Evolutionary conservation across 768 basidiomycete genomes (phyloP).

Genomic region (Multifurca ochricompacta): DNA sequence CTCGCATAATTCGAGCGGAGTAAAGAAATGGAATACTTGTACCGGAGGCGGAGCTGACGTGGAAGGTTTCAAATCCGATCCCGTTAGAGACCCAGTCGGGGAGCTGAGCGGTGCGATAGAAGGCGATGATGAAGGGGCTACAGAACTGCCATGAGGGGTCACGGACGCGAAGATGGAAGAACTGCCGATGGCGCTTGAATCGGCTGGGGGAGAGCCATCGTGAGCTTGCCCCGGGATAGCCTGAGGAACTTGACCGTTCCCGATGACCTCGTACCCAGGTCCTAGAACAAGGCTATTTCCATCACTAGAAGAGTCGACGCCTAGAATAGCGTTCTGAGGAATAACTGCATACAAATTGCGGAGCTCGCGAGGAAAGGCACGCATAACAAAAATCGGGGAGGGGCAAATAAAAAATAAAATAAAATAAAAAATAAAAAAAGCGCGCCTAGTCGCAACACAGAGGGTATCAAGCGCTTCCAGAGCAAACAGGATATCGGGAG

Average conservation of each 20-base stretch:
- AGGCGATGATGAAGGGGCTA: background rate
- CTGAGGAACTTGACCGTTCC: slow-evolving; percentile 6
- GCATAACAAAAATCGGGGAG: background rate
- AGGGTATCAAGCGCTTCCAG: slow-evolving; percentile 8
- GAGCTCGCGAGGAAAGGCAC: background rate
- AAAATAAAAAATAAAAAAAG: background rate
- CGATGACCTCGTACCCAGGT: slow-evolving; percentile 4
- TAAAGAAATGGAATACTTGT: background rate
- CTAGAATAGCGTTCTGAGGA: background rate
- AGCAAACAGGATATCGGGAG: background rate
- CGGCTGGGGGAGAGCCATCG: background rate
- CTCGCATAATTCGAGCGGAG: background rate
- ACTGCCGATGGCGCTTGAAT: background rate
- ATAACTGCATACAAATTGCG: background rate
- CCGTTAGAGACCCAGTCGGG: background rate
- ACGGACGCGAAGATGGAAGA: background rate
- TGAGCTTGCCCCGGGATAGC: slow-evolving; percentile 6
- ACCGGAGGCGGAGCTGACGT: background rate
- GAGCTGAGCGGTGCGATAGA: background rate
- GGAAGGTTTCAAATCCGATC: background rate
- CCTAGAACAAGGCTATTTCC: slow-evolving; percentile 6
- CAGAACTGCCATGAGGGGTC: background rate
- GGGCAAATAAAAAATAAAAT: background rate
- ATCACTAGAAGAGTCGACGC: background rate
- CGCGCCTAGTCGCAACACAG: slow-evolving; percentile 12